Base-by-base conservation (phyloP, 768 basidiomycete species). In the Termitomyces bulborhizus region DNA sequence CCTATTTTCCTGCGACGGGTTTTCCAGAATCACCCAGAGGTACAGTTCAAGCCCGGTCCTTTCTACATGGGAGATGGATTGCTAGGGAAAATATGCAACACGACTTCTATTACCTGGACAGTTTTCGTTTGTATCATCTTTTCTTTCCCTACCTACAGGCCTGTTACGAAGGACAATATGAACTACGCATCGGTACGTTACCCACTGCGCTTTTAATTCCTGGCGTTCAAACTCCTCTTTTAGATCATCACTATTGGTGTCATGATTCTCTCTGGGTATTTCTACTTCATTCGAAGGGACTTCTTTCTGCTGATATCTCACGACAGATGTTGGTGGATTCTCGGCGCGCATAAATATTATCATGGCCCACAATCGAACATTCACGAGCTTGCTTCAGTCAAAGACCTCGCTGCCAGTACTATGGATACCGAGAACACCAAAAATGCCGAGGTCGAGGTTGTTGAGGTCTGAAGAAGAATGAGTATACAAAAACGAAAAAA, bases 11-110 rank as follows among this genome's bases (percentile, higher is more conserved):
- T 85, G 69, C 81, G 90, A 41, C 76, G 90, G 31, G 64, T 84
- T 29, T 90, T 77, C 68, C 71, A 76, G 59, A 76, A 83, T 53
- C 90, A 93, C 63, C 87, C 88, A 0, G 90, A 93, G 46, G 90
- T 93, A 37, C 75, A 79, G 62, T 93, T 93, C 76, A 84, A 80
- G 57, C 91, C 91, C 4, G 91, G 91, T 11, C 90, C 91, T 6
- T 92, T 93, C 72, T 92, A 86, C 71, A 84, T 93, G 82, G 86
- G 90, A 31, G 71, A 80, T 53, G 88, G 88, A 0, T 57, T 75
- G 41, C 66, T 89, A 15, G 88, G 88, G 0, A 77, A 77, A 73
- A 64, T 74, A 3, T 78, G 78, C 54, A 90, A 92, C 62, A 58
- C 75, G 29, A 73, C 72, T n/a, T 89, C 87, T 67, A 85, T 89